phyloP scores from a whole-genome alignment of 2,329 filamentous ascomycete genomes.

The Thermothelomyces thermophilus region DNA sequence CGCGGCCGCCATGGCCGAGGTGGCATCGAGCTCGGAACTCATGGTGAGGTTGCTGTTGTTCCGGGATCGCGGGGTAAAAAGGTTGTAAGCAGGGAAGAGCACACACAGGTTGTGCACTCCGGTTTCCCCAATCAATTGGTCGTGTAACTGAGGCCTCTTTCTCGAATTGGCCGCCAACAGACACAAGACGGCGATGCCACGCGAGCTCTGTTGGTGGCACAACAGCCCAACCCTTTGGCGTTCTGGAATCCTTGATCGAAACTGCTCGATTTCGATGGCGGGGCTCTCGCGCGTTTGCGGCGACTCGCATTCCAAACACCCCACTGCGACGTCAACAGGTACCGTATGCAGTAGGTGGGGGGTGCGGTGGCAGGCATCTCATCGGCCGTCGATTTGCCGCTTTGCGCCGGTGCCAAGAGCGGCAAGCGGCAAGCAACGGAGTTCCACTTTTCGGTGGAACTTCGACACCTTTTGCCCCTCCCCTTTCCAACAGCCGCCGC shows the following conservation, averaged over 20 bases:
- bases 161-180: not conserved
- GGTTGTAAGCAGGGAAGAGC: too few species aligned
- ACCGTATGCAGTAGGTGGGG: too few species aligned
- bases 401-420: constrained; percentile 1
- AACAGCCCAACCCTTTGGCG: not conserved
- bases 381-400: not conserved
- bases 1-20: constrained; percentile 9
- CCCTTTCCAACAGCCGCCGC: not conserved
- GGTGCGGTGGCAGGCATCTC: not conserved
- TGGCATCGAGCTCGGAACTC: not conserved
- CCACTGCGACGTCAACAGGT: too few species aligned
- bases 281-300: not conserved
- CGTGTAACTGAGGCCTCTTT: not conserved
- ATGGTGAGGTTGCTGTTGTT: constrained; percentile 5
- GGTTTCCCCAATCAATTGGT: too few species aligned
- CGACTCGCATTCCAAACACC: not conserved
- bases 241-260: not conserved
- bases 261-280: not conserved
- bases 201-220: not conserved
- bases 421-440: constrained; percentile 13
- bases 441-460: not conserved
- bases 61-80: too few species aligned
- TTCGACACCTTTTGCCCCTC: constrained; percentile 2
- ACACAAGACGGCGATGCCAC: not conserved
- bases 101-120: too few species aligned